phyloP scores from a whole-genome alignment of 1,284 basidiomycete species.

The Pseudozyma sp. region DNA sequence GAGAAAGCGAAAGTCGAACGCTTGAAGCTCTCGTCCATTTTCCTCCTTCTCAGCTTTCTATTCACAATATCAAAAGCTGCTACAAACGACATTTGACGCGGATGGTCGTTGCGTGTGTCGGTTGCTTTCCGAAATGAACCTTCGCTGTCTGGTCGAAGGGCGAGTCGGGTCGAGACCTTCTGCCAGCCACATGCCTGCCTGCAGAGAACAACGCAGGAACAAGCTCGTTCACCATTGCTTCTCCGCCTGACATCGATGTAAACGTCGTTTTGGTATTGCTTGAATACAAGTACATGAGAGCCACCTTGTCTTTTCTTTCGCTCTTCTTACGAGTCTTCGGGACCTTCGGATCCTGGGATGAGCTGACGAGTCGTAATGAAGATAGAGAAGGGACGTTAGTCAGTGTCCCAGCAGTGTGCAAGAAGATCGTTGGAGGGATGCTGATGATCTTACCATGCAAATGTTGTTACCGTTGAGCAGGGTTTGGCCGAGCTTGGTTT shows the following conservation, averaged over 20 bases:
- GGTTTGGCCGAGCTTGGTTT: conserved; percentile 87
- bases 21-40: not conserved
- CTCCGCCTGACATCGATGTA: not conserved
- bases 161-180: too few relatives aligned
- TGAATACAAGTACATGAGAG: conserved; percentile 34
- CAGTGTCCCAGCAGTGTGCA: not conserved
- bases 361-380: conserved; percentile 31
- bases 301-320: not conserved
- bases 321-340: conserved; percentile 22
- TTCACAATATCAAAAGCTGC: too few relatives aligned
- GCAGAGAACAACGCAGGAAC: too few relatives aligned
- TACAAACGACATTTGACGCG: too few relatives aligned
- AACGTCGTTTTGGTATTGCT: not conserved
- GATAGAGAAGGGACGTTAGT: too few relatives aligned
- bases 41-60: too few relatives aligned
- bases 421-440: not conserved
- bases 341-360: conserved; percentile 54
- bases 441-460: conserved; percentile 79
- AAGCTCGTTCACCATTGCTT: too few relatives aligned
- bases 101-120: too few relatives aligned
- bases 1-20: conserved; percentile 16
- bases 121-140: too few relatives aligned
- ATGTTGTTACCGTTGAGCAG: conserved; percentile 97
- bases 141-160: too few relatives aligned
- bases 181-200: too few relatives aligned